phyloP scores from a whole-genome alignment of 2,329 filamentous ascomycete genomes.

The Mollisia scopiformis region DNA sequence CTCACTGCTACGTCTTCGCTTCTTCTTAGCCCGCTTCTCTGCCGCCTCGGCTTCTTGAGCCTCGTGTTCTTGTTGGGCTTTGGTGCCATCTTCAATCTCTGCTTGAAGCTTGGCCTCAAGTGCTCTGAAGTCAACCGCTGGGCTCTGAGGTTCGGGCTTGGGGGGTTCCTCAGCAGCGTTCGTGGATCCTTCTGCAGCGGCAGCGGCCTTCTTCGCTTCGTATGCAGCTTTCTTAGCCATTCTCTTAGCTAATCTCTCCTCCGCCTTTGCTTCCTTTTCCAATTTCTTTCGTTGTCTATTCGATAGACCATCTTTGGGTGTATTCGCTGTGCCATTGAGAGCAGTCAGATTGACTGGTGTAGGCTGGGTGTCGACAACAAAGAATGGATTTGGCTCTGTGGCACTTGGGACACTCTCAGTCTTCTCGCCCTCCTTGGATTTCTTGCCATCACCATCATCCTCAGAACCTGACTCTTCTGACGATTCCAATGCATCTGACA shows the following conservation, averaged over 20 bases:
- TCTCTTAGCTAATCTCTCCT: conserved; percentile 67
- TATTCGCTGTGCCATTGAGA: background rate
- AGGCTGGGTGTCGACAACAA: conserved; percentile 31
- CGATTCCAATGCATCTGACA: conserved; percentile 16
- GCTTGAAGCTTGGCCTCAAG: conserved; percentile 28
- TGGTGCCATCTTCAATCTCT: conserved; percentile 25
- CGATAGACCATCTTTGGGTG: conserved; percentile 12
- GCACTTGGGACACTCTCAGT: background rate
- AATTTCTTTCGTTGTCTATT: conserved; percentile 37
- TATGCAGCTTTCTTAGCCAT: conserved; percentile 12
- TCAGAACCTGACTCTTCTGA: conserved; percentile 8
- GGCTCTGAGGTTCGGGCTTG: conserved; percentile 4
- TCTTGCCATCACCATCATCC: conserved; percentile 11
- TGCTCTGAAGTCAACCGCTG: conserved; percentile 25
- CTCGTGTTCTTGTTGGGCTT: conserved; percentile 16
- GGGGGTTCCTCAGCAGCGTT: background rate
- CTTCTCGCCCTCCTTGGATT: background rate
- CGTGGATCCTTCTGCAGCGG: background rate
- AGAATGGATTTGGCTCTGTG: conserved; percentile 27
- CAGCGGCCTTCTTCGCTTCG: conserved; percentile 11
- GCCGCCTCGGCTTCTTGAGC: conserved; percentile 5
- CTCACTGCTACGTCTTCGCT: conserved; percentile 20
- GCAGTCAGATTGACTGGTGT: conserved; percentile 21
- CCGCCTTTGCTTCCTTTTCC: conserved; percentile 50
- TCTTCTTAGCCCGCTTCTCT: conserved; percentile 18